Percentiles rank a stretch among this genome's conserved stretches.
Conservation (phyloP, 2,329 filamentous ascomycete genomes). For the Helotiales sp. region DNA sequence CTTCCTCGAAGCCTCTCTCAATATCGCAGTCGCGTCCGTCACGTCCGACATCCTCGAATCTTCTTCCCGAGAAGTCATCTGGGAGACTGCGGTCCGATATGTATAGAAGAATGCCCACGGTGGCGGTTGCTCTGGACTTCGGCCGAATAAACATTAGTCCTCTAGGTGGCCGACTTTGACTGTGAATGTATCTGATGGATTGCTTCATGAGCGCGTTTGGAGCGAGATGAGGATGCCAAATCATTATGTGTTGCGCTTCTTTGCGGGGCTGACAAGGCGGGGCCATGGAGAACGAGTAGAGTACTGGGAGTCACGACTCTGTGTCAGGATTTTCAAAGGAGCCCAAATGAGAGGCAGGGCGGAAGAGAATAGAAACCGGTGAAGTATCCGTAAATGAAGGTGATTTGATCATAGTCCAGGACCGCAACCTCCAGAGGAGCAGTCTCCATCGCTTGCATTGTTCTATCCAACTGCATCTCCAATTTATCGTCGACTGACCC, state of each 20-base stretch:
- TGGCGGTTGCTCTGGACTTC: background rate
- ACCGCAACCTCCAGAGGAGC: background rate
- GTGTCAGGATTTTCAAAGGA: background rate
- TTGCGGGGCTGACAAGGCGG: background rate
- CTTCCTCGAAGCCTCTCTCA: background rate
- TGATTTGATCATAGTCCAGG: background rate
- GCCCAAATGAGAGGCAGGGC: background rate
- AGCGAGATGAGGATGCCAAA: background rate
- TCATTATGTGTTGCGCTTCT: background rate
- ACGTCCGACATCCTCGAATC: background rate
- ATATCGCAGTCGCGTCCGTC: background rate
- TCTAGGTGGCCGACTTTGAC: background rate
- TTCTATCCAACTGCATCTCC: background rate
- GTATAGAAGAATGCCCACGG: background rate
- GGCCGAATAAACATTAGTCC: background rate
- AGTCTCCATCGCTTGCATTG: background rate
- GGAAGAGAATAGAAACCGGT: background rate
- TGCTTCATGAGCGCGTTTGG: background rate
- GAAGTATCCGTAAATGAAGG: background rate
- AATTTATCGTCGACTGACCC: background rate
- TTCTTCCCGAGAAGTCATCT: background rate
- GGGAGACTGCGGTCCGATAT: background rate
- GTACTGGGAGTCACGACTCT: background rate
- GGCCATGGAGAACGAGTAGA: background rate
- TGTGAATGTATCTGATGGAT: background rate